Conservation (phyloP, 2,329 filamentous ascomycete species). For the Alternaria arborescens region DNA sequence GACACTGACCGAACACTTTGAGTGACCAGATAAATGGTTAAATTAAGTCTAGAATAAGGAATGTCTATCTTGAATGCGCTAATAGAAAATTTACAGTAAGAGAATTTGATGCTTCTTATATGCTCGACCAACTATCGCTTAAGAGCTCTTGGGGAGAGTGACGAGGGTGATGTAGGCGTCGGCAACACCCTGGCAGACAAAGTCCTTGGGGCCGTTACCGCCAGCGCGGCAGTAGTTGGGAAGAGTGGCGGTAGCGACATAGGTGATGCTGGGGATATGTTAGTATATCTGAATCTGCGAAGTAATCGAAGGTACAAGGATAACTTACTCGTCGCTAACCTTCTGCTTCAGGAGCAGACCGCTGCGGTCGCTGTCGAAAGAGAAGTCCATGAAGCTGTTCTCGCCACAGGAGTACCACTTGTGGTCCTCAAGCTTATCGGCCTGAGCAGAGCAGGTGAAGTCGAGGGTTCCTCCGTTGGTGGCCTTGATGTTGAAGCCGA, state of each 20-base stretch:
- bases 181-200: slow-evolving; percentile 77
- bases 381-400: slow-evolving; percentile 23
- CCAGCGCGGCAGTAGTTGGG: slow-evolving; percentile 27
- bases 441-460: slow-evolving; percentile 17
- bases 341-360: slow-evolving; percentile 27
- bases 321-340: slow-evolving; percentile 20
- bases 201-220: slow-evolving; percentile 57
- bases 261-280: slow-evolving; percentile 16
- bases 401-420: slow-evolving; percentile 25
- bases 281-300: background rate
- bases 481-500: slow-evolving; percentile 28
- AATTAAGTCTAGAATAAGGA: slow-evolving; percentile 5
- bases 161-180: slow-evolving; percentile 60
- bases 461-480: slow-evolving; percentile 23
- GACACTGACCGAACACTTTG: background rate
- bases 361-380: slow-evolving; percentile 21
- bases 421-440: slow-evolving; percentile 14
- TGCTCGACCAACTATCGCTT: background rate
- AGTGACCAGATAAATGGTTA: background rate
- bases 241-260: slow-evolving; percentile 22
- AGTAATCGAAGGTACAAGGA: background rate
- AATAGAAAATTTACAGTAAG: background rate
- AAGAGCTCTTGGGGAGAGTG: slow-evolving; percentile 8
- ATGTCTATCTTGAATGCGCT: background rate
- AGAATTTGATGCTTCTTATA: background rate